Evolutionary conservation across 352 stramenopile species (phyloP), one percentile per base, ranked within the genome.

Genomic region (Globisporangium mamillatum): DNA sequence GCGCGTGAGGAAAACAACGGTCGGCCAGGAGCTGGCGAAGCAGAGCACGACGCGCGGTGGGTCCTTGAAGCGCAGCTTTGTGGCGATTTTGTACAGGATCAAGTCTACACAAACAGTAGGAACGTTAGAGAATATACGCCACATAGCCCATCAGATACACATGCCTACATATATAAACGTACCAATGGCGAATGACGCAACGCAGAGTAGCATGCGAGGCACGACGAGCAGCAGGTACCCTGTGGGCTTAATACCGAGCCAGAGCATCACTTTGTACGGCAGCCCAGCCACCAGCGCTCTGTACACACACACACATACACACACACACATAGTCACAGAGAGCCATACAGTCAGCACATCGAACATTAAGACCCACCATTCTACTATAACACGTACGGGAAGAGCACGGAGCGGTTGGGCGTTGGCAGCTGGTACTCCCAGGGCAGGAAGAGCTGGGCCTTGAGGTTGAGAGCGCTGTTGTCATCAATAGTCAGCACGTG

Each of bases 11-110:
- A 95, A 80, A 27, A 94, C 66, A 25, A 89, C 56, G 16, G 76
- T 84, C 34, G 86, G 76, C 87, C 88, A 95, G 44, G 86, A 82
- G 50, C 79, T 93, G 50, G 84, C 82, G 63, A 92, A 91, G 34
- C 73, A 61, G 5, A 92, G 59, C 10, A 92, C 67, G 8, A 77
- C 68, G 3, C 56, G 48, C 41, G 56, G 52, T 1, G 72, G 66
- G 27, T 80, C 72, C 5, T 60, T 9, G 4, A 55, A 25, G 8
- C 72, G 67, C 1, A 83, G 27, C 48, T 77, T 78, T 4, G 70
- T 74, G 12, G 84, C 72, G 22, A 84, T 59, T 0, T 66, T 50
- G 60, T 79, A 90, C 27, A 92, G n/a, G 14, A 81, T 32, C 0
- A 56, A 63, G 63, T 92, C 84, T 84, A 38, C 14, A 4, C 36